A percentile compares a stretch with the other conserved stretches of the same genome.
Conservation (phyloP, 2,329 filamentous ascomycete species). For the Aureobasidium leucospermi region DNA sequence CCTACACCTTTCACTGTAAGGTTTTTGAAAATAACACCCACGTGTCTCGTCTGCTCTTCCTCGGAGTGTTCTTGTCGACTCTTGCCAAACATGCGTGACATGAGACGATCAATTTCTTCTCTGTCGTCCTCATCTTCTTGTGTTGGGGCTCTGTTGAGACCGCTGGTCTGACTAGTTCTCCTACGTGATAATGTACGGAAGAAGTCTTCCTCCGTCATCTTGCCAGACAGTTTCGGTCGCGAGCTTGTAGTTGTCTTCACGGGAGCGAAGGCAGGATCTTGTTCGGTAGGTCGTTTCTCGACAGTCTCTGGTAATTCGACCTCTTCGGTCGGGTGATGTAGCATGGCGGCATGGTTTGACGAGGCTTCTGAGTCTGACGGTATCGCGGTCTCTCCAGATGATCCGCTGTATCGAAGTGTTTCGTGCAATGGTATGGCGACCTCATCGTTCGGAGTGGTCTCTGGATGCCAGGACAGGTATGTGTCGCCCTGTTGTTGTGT, state of each 20-base stretch:
- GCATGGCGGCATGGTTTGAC: not conserved
- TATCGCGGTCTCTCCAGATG: slow-evolving; percentile 12
- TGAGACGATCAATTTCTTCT: slow-evolving; percentile 53
- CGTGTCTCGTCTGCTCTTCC: slow-evolving; percentile 62
- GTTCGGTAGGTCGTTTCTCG: not conserved
- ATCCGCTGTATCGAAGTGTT: not conserved
- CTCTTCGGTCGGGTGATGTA: slow-evolving; percentile 17
- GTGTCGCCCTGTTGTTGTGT: not conserved
- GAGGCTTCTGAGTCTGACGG: slow-evolving; percentile 4
- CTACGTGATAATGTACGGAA: slow-evolving; percentile 44
- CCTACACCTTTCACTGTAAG: slow-evolving; percentile 57
- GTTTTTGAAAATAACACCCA: slow-evolving; percentile 59
- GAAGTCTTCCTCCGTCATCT: slow-evolving; percentile 45
- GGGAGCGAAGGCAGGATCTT: not conserved
- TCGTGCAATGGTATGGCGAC: not conserved
- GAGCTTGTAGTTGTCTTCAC: not conserved
- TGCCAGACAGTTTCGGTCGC: not conserved
- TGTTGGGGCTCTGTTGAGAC: slow-evolving; percentile 19
- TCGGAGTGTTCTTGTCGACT: slow-evolving; percentile 58
- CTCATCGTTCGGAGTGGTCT: not conserved
- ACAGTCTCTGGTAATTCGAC: slow-evolving; percentile 11
- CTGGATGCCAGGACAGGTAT: not conserved
- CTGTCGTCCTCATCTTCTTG: slow-evolving; percentile 31
- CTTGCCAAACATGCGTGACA: slow-evolving; percentile 64
- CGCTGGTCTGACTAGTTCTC: slow-evolving; percentile 33